Evolutionary conservation across 306 rosid species (phyloP).

Genomic region (Benincasa hispida): DNA sequence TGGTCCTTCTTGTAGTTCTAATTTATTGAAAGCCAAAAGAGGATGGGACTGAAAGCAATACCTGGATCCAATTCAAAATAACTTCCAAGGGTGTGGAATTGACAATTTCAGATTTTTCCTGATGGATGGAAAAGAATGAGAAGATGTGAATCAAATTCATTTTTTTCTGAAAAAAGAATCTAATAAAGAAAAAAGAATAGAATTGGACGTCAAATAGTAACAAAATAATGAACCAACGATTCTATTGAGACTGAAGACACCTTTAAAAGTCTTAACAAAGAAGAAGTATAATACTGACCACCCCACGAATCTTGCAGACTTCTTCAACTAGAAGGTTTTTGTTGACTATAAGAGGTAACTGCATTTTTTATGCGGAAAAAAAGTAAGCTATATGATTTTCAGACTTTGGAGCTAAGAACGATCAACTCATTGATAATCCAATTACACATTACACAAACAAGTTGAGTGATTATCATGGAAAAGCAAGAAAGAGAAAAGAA

Average conservation of each 20-base stretch:
- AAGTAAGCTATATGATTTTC: not conserved
- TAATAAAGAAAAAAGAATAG: not conserved
- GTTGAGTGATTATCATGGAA: not conserved
- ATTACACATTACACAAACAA: not conserved
- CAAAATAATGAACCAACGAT: not conserved
- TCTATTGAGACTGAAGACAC: not conserved
- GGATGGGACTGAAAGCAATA: slow-evolving; percentile 10
- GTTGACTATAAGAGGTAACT: slow-evolving; percentile 84
- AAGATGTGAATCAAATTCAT: not conserved
- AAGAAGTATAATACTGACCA: slow-evolving; percentile 25
- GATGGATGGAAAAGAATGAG: slow-evolving; percentile 13
- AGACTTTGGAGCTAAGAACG: not conserved
- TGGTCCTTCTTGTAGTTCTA: not conserved
- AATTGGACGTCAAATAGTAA: not conserved
- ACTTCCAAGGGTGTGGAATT: slow-evolving; percentile 50
- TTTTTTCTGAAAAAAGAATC: not conserved
- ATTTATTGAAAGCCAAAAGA: not conserved
- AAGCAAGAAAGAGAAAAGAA: not conserved
- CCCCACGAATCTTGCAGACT: slow-evolving; percentile 58
- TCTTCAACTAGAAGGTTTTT: slow-evolving; percentile 52
- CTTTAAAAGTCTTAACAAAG: not conserved
- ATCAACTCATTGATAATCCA: not conserved
- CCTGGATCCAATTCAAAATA: slow-evolving; percentile 88
- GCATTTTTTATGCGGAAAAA: slow-evolving; percentile 23
- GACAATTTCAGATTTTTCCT: slow-evolving; percentile 31